Evolutionary conservation across 129 eudicot genomes (phyloP).

Genomic region (Helianthus annuus): DNA sequence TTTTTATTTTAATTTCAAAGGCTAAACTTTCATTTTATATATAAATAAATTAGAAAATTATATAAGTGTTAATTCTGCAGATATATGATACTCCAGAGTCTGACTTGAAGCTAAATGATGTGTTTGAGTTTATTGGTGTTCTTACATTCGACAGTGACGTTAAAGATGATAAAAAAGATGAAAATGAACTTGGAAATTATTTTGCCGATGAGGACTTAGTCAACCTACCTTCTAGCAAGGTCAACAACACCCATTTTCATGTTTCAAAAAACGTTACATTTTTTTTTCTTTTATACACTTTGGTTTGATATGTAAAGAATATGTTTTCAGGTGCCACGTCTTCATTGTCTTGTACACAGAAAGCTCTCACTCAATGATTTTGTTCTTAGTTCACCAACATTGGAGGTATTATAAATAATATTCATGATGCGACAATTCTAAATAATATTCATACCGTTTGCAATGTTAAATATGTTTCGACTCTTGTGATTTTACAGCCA

Average conservation of each 20-base stretch:
- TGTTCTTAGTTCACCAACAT: conserved; percentile 42
- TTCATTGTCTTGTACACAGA: conserved; percentile 78
- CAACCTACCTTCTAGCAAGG: conserved; percentile 70
- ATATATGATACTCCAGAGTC: conserved; percentile 82
- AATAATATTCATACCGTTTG: neutral
- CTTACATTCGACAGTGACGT: conserved; percentile 68
- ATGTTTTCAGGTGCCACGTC: conserved; percentile 76
- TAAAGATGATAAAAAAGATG: conserved; percentile 28
- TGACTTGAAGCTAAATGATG: conserved; percentile 85
- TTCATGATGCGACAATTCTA: neutral
- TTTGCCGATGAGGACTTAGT: conserved; percentile 55
- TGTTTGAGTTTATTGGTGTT: conserved; percentile 93
- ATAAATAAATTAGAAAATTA: neutral
- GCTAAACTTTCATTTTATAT: neutral
- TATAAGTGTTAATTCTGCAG: conserved; percentile 41
- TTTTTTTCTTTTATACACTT: neutral
- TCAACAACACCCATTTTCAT: neutral
- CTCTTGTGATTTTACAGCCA: conserved; percentile 40
- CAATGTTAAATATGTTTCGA: neutral
- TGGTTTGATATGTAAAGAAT: neutral
- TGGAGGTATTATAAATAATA: conserved; percentile 52
- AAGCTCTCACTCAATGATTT: conserved; percentile 67
- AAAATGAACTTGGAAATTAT: conserved; percentile 39
- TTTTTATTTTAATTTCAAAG: neutral
- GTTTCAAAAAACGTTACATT: neutral